Percentiles rank a stretch among this genome's conserved stretches.
phyloP scores from a whole-genome alignment of 164 flowering plant genomes.

The Vitis amurensis region DNA sequence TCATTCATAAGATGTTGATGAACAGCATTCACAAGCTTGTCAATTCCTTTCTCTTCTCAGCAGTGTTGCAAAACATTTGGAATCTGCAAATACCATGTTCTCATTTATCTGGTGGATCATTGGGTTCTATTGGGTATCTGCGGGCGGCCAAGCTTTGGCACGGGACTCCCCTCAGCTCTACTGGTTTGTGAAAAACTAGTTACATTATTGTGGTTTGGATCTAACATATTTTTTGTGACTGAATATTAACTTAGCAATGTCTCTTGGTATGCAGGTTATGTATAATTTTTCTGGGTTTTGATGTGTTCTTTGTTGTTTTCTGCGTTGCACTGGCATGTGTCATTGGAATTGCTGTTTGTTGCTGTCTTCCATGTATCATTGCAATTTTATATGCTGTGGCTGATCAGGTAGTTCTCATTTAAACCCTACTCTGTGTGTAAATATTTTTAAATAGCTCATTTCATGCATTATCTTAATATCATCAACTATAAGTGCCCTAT shows the following conservation, averaged over 20 bases:
- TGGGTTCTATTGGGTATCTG: slow-evolving; percentile 87
- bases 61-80: slow-evolving; percentile 71
- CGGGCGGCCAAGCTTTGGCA: slow-evolving; percentile 57
- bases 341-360: slow-evolving; percentile 86
- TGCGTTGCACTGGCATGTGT: slow-evolving; percentile 79
- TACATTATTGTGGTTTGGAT: neutral
- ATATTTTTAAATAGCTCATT: no score
- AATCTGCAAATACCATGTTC: slow-evolving; percentile 85
- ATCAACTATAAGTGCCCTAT: no score
- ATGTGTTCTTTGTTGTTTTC: slow-evolving; percentile 74
- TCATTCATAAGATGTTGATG: no score
- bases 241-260: no score
- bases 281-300: slow-evolving; percentile 68
- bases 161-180: slow-evolving; percentile 73
- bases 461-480: no score
- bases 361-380: slow-evolving; percentile 85
- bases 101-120: slow-evolving; percentile 90
- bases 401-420: slow-evolving; percentile 53
- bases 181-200: slow-evolving; percentile 40
- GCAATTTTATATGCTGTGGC: slow-evolving; percentile 73
- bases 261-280: slow-evolving; percentile 67
- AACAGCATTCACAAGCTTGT: no score
- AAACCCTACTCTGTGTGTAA: no score
- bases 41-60: neutral
- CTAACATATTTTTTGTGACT: no score